phyloP scores from a whole-genome alignment of 305 asterid genomes.

The Rubia occidens region DNA sequence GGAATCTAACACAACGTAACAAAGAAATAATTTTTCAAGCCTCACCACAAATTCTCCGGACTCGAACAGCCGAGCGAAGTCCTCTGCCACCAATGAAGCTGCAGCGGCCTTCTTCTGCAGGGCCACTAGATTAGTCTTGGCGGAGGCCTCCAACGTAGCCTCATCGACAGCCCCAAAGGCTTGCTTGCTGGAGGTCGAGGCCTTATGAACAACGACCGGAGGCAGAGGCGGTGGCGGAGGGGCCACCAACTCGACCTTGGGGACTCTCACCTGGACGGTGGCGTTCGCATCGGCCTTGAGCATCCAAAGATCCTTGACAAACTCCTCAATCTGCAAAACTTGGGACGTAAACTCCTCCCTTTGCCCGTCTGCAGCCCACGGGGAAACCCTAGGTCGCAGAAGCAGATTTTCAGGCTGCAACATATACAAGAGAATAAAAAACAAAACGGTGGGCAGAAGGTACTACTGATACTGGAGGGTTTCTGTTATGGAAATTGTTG shows the following conservation, averaged over 20 bases:
- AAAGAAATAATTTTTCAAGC: too few relatives aligned
- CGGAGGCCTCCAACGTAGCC: slow-evolving; percentile 42
- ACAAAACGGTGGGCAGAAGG: too few relatives aligned
- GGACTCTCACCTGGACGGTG: slow-evolving; percentile 84
- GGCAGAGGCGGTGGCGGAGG: slow-evolving; percentile 33
- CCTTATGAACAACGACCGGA: slow-evolving; percentile 17
- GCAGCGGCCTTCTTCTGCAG: slow-evolving; percentile 94
- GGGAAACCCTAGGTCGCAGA: too few relatives aligned
- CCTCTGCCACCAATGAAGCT: slow-evolving; percentile 77
- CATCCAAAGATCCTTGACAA: too few relatives aligned
- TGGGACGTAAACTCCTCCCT: too few relatives aligned
- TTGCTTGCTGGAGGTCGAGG: slow-evolving; percentile 18
- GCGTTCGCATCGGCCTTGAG: too few relatives aligned
- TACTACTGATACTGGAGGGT: too few relatives aligned
- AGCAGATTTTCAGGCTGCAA: too few relatives aligned
- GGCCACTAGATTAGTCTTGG: slow-evolving; percentile 67
- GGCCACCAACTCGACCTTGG: slow-evolving; percentile 51
- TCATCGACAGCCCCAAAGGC: slow-evolving; percentile 28
- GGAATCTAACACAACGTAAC: neutral
- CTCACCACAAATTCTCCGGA: slow-evolving; percentile 77
- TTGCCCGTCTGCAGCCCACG: too few relatives aligned
- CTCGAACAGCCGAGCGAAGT: slow-evolving; percentile 67
- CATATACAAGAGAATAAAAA: too few relatives aligned
- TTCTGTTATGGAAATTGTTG: too few relatives aligned
- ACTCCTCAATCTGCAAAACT: too few relatives aligned